phyloP scores from a whole-genome alignment of 2,329 filamentous ascomycete genomes.

The Apiospora rasikravindrae region DNA sequence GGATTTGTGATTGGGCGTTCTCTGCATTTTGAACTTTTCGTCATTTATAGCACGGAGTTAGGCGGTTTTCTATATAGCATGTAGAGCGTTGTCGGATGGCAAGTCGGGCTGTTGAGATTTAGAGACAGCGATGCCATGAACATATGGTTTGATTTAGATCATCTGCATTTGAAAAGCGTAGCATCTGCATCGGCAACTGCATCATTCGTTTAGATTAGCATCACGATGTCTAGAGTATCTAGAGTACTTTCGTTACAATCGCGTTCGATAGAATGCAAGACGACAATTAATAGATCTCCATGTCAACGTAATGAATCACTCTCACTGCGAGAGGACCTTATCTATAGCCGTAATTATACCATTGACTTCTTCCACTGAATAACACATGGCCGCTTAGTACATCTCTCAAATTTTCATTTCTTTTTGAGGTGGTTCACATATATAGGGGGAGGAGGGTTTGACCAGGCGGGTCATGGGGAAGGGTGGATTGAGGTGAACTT shows the following conservation, averaged over 20 bases:
- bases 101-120: background rate
- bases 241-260: background rate
- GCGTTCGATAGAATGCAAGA: background rate
- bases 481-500: background rate
- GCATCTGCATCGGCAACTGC: background rate
- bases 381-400: conserved; percentile 2
- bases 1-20: conserved; percentile 29
- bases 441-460: background rate
- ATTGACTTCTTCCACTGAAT: conserved; percentile 23
- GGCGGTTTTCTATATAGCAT: background rate
- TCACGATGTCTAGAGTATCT: background rate
- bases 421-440: background rate
- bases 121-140: background rate
- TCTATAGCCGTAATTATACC: conserved; percentile 24
- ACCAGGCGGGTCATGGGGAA: background rate
- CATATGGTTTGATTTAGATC: background rate
- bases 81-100: background rate
- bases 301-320: background rate
- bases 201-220: background rate
- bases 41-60: conserved; percentile 7
- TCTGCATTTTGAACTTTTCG: background rate
- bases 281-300: background rate
- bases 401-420: too few species aligned
- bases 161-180: background rate
- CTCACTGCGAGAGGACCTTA: conserved; percentile 7